Base-by-base conservation (phyloP, 1,139 yeast species). In the Scheffersomyces parashehatae region DNA sequence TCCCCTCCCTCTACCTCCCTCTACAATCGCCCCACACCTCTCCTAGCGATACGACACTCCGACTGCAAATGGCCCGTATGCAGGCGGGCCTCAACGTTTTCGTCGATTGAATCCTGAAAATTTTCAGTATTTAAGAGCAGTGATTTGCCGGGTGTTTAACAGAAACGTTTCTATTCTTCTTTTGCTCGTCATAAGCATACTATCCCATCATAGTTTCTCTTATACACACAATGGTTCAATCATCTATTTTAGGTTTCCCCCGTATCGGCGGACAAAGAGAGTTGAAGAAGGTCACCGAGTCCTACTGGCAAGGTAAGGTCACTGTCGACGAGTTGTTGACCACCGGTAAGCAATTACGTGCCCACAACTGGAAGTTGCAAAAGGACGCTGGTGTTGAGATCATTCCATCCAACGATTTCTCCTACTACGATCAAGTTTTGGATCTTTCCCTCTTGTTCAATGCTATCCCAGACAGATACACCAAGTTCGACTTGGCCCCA, bases 181-280 rank as follows among this genome's bases (percentile, higher is more conserved):
- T 14, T 29, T 31, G 37, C 20, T 35, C 20, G 13, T 14, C 29
- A 35, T 12, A 10, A 24, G 28, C 13, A 38, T 20, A 30, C 35
- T 14, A 14, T 12, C 15, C 20, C 35, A 31, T 14, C 16, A 31
- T 35, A 20, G 8, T 20, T 20, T 6, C 26, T 20, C 26, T 20
- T 20, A 20, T 20, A 20, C 26, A 20, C 35, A 74, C 42, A 65
- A 90, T 91, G 97, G 97, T 91, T 74, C 85, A 85, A 75, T 91
- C 98, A 57, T 83, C 97, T 65, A 95, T 91, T 62, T 84, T 91
- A 78, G 99, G 99, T 74, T 91, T 91, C 91, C 99, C 99, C 79
- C 93, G 98, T 82, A 91, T 86, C 63, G 95, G 99, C 68, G 95
- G 97, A 61, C 90, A 90, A 81, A 93, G 99, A 85, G 99, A 93